Percentiles rank a stretch among this genome's conserved stretches.
These are phyloP conservation scores for Wickerhamiella azyma DNA, from an alignment of 805 yeast species.

Conservation along the genomic window DNA sequence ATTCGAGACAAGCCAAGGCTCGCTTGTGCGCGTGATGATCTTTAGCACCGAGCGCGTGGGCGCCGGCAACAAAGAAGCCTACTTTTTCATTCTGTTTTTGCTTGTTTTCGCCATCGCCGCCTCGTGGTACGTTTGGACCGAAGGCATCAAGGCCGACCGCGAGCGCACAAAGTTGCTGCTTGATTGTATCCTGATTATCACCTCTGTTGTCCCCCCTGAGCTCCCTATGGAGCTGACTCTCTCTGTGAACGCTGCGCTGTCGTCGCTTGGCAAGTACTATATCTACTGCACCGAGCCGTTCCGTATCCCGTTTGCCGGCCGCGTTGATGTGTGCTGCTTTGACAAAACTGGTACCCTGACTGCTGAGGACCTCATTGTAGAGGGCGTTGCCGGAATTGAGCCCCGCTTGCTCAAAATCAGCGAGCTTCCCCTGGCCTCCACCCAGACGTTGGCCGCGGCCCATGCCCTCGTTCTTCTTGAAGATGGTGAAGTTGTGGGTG, in stretches of 20 bases:
- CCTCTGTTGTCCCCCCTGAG: conserved; percentile 98
- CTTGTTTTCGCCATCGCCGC: conserved; percentile 88
- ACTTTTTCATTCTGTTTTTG: conserved; percentile 80
- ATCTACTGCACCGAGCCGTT: conserved; percentile 97
- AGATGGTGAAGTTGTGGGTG: conserved; percentile 97
- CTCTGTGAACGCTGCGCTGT: conserved; percentile 89
- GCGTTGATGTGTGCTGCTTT: conserved; percentile 95
- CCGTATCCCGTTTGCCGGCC: conserved; percentile 94
- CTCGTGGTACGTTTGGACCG: conserved; percentile 95
- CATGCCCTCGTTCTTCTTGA: conserved; percentile 91
- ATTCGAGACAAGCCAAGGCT: conserved; percentile 97
- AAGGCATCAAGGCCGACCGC: conserved; percentile 93
- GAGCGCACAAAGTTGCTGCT: conserved; percentile 82
- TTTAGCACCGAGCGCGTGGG: conserved; percentile 93
- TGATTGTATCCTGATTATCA: conserved; percentile 89
- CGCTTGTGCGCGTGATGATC: conserved; percentile 93
- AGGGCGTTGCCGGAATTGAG: conserved; percentile 80
- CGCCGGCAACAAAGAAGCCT: conserved; percentile 89
- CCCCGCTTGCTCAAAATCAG: conserved; percentile 38
- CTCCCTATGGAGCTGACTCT: conserved; percentile 97
- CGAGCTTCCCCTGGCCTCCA: conserved; percentile 58
- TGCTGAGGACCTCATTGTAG: conserved; percentile 90
- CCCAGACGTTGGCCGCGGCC: conserved; percentile 76
- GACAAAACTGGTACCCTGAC: conserved; percentile 98
- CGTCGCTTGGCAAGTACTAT: conserved; percentile 74